These are phyloP conservation scores for Sungouiella blattae DNA, from an alignment of 805 yeast genomes.

Conservation along the genomic window DNA sequence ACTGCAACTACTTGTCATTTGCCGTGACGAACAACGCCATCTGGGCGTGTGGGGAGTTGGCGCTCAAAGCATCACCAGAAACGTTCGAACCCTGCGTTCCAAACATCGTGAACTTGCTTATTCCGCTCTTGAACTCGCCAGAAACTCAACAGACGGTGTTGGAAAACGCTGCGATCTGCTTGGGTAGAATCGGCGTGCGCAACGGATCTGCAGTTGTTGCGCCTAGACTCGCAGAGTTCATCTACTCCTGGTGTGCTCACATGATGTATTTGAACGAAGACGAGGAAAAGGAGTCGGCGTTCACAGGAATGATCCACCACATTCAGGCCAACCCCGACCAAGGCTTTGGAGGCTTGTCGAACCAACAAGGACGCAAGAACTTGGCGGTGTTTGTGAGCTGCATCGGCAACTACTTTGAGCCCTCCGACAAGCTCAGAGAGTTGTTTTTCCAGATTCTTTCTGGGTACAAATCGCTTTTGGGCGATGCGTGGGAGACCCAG, in stretches of 20 bases:
- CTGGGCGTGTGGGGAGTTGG: slow-evolving; percentile 90
- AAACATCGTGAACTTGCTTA: slow-evolving; percentile 52
- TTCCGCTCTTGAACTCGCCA: slow-evolving; percentile 54
- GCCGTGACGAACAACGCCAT: slow-evolving; percentile 85
- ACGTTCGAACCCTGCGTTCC: slow-evolving; percentile 50
- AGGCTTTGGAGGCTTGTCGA: slow-evolving; percentile 49
- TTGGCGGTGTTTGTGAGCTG: slow-evolving; percentile 56
- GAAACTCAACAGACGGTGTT: slow-evolving; percentile 61
- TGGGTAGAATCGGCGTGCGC: slow-evolving; percentile 78
- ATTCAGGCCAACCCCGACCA: slow-evolving; percentile 61
- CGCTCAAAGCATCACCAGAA: slow-evolving; percentile 50
- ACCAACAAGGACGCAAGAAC: slow-evolving; percentile 42
- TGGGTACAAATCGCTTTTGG: slow-evolving; percentile 47
- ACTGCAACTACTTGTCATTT: slow-evolving; percentile 44
- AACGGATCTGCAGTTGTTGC: slow-evolving; percentile 53
- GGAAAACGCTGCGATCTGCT: slow-evolving; percentile 85
- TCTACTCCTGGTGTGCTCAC: slow-evolving; percentile 66
- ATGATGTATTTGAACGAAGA: slow-evolving; percentile 69
- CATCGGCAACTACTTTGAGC: slow-evolving; percentile 52
- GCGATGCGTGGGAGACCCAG: slow-evolving; percentile 35
- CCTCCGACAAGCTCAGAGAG: slow-evolving; percentile 43
- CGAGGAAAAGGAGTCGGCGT: slow-evolving; percentile 85
- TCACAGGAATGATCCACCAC: slow-evolving; percentile 75
- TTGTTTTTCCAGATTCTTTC: slow-evolving; percentile 42
- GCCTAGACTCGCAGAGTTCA: slow-evolving; percentile 54